Evolutionary conservation across 2,329 filamentous ascomycete species (phyloP).

Genomic region (Ampelomyces quisqualis): DNA sequence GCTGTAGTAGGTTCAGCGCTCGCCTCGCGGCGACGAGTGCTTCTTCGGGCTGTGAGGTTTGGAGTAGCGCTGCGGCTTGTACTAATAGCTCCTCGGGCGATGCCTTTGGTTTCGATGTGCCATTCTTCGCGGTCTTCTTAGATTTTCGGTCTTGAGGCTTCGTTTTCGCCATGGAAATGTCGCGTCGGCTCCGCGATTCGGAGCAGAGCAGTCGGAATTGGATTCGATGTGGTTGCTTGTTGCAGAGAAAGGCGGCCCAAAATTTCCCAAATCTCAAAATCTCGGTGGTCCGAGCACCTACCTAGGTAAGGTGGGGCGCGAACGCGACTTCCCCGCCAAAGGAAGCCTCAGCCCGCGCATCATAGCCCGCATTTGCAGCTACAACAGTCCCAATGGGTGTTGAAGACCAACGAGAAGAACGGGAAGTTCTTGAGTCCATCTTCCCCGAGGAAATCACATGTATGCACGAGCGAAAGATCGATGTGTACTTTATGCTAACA

Average conservation of each 20-base stretch:
- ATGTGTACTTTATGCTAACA: neutral
- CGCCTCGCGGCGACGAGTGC: conserved; percentile 58
- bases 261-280: conserved; percentile 22
- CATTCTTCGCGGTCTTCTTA: conserved; percentile 37
- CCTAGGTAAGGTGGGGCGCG: conserved; percentile 30
- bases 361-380: conserved; percentile 7
- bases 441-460: conserved; percentile 97
- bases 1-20: conserved; percentile 53
- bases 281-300: conserved; percentile 20
- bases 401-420: conserved; percentile 93
- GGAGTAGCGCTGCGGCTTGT: conserved; percentile 57
- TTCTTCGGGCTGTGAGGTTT: conserved; percentile 59
- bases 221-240: neutral
- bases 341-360: conserved; percentile 20
- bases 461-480: conserved; percentile 35
- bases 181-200: neutral
- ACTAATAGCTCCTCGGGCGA: conserved; percentile 58
- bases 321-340: conserved; percentile 20
- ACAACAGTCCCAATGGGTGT: conserved; percentile 46
- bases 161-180: conserved; percentile 52
- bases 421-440: conserved; percentile 96
- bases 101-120: conserved; percentile 50
- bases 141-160: conserved; percentile 50
- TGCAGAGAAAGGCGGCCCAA: conserved; percentile 12
- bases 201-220: neutral